These are phyloP conservation scores for Oryza australiensis DNA, from an alignment of 176 grass and related monocot genomes.

Conservation along the genomic window DNA sequence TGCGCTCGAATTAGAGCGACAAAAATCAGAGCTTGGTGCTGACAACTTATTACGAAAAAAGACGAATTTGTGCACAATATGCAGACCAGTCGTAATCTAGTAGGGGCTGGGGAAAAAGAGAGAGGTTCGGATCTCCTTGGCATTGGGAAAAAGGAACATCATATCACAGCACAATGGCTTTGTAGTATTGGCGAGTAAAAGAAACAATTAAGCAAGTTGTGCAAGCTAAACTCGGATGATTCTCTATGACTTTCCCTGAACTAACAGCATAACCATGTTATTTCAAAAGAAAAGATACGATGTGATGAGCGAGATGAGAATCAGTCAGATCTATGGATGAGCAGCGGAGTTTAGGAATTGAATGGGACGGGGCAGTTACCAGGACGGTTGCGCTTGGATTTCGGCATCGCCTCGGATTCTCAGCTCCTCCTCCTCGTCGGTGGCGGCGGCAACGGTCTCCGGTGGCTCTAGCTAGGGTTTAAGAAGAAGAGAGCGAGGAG, in stretches of 20 bases:
- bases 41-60: background rate
- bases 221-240: background rate
- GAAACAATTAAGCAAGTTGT: background rate
- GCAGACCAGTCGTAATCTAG: background rate
- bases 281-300: background rate
- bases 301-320: no score
- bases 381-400: background rate
- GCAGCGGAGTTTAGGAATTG: background rate
- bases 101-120: no score
- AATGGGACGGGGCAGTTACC: background rate
- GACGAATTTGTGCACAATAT: background rate
- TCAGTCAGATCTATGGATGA: background rate
- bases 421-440: background rate
- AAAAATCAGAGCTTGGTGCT: background rate
- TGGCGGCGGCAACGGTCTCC: background rate
- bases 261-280: background rate
- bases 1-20: background rate
- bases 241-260: background rate
- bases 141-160: background rate
- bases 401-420: background rate
- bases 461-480: background rate
- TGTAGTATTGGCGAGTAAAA: background rate
- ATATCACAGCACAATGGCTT: no score
- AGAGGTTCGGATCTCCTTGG: no score
- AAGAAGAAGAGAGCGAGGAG: background rate